Conservation (phyloP, 202 grass and related monocot species). For the Saccharum hybrid region DNA sequence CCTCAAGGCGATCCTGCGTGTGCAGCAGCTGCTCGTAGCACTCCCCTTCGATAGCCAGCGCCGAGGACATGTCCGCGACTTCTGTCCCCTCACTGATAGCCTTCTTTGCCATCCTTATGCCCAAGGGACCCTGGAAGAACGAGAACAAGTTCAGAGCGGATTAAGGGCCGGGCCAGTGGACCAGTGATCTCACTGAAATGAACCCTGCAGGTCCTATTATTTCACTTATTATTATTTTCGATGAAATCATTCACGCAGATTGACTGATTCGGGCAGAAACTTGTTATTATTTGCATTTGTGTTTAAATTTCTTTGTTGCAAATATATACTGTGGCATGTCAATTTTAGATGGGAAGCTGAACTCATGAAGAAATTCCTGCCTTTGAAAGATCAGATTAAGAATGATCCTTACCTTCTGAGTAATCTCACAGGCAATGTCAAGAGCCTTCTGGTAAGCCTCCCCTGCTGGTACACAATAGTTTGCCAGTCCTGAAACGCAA, state of each 20-base stretch:
- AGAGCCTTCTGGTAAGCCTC: conserved; percentile 70
- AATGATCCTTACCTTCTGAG: conserved; percentile 59
- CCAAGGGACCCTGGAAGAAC: conserved; percentile 65
- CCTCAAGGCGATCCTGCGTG: conserved; percentile 79
- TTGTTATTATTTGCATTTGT: neutral
- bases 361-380: neutral
- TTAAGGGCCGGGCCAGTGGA: neutral
- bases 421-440: conserved; percentile 67
- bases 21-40: conserved; percentile 68
- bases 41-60: conserved; percentile 61
- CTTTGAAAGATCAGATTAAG: neutral
- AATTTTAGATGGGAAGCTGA: neutral
- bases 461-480: conserved; percentile 74
- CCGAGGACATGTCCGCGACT: conserved; percentile 41
- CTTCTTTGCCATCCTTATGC: conserved; percentile 78
- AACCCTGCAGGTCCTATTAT: no score
- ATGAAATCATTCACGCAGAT: neutral
- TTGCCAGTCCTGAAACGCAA: conserved; percentile 51
- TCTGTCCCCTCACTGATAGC: conserved; percentile 63
- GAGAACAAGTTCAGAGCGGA: neutral
- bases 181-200: neutral
- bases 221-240: neutral
- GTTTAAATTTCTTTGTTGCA: neutral
- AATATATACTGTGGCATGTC: neutral
- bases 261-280: neutral